Evolutionary conservation across 495 filamentous ascomycete species (phyloP), one percentile per base, ranked within the genome.

Genomic region (Talaromyces borbonicus): DNA sequence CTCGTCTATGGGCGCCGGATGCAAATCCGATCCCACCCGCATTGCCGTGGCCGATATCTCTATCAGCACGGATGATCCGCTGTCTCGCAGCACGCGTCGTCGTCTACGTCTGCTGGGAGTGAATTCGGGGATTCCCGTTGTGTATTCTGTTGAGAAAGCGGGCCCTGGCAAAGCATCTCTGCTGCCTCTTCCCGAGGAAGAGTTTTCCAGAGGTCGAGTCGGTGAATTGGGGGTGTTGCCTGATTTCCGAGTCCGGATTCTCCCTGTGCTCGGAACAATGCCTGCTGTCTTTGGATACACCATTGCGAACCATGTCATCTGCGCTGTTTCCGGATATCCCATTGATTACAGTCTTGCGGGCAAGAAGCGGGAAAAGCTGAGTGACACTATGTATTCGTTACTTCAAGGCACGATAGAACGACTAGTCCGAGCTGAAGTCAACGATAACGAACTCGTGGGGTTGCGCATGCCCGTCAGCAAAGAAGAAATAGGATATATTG

Each of bases 221-320:
- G 80, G 82, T 5, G 92, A 97, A 55, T 66, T 97, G 4, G 84
- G 87, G 23, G 83, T 93, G 1, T 67, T 97, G 8, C 86, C 88
- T 1, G 89, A 95, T 57, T 99, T 99, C 66, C 74, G 92, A 6
- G 85, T 93, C 14, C 79, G 92, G 18, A 97, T 99, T 46, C 65
- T 99, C 33, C 92, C 92, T 0, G 92, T 99, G 0, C 64, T 99
- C 14, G 92, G 92, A 3, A 97, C 92, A 0, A 95, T 99, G 89
- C 92, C 92, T 1, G 90, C 90, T 2, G 78, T 96, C 0, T 99
- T 99, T 66, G 92, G 92, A 11, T 85, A 93, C 47, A 82, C 80
- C 1, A 74, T 83, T 20, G 92, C 92, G 1, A 99, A 96, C 58
- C 86, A 95, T 52, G 78, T 97, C 29, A 87, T 97, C 48, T 74